phyloP scores from a whole-genome alignment of 2,329 filamentous ascomycete genomes.

The Hypocrella siamensis region DNA sequence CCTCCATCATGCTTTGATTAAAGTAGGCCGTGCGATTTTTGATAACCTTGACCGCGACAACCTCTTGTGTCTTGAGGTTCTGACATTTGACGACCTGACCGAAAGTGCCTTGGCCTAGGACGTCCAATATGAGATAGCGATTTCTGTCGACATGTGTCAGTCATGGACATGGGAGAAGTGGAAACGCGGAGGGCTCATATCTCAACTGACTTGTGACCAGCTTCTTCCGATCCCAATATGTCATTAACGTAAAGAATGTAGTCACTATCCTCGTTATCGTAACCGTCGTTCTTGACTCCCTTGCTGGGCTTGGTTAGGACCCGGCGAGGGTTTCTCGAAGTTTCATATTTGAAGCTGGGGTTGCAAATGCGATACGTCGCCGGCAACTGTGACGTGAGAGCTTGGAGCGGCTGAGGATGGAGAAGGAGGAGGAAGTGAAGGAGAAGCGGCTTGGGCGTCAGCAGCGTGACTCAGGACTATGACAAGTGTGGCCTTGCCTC shows the following conservation, averaged over 20 bases:
- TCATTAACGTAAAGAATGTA: slow-evolving; percentile 99
- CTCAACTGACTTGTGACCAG: slow-evolving; percentile 74
- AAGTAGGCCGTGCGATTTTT: slow-evolving; percentile 99
- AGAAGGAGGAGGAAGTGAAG: not conserved
- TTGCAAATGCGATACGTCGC: slow-evolving; percentile 98
- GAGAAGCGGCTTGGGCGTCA: no score
- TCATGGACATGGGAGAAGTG: not conserved
- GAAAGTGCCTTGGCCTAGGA: slow-evolving; percentile 92
- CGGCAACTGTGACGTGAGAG: slow-evolving; percentile 80
- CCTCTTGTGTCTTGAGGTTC: slow-evolving; percentile 94
- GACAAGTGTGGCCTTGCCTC: no score
- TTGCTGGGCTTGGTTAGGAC: slow-evolving; percentile 98
- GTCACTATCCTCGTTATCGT: slow-evolving; percentile 97
- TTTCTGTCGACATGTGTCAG: slow-evolving; percentile 39
- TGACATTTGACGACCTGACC: slow-evolving; percentile 98
- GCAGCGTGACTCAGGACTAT: no score
- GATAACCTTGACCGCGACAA: slow-evolving; percentile 97
- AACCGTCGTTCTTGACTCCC: slow-evolving; percentile 95
- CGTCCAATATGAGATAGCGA: slow-evolving; percentile 90
- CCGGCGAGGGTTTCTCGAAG: slow-evolving; percentile 84
- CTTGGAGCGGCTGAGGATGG: slow-evolving; percentile 67
- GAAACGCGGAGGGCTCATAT: not conserved
- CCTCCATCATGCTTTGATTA: slow-evolving; percentile 99
- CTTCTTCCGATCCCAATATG: slow-evolving; percentile 92
- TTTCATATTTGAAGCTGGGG: slow-evolving; percentile 95